Base-by-base conservation (phyloP, 2,329 filamentous ascomycete species). In the Ophiostoma angusticollis region DNA sequence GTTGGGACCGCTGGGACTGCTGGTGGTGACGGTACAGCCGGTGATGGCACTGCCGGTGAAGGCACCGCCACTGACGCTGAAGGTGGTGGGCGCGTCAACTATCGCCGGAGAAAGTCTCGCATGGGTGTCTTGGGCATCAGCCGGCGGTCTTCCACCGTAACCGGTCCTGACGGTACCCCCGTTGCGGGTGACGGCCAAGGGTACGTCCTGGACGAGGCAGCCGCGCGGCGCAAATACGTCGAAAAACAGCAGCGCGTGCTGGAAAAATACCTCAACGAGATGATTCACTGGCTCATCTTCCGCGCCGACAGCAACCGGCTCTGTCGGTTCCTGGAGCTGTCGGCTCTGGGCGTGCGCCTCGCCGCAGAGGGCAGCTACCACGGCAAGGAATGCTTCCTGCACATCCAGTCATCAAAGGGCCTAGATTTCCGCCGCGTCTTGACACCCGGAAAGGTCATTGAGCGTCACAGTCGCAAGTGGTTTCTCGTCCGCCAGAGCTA, bases 401-500 rank as follows among this genome's bases (percentile, higher is more conserved):
- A 93, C 49, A 94, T 98, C 47, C 84, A 93, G 51, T 93, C 85
- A 6, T 80, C 82, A 13, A 93, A 93, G 54, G 87, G 86, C 3
- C 68, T 93, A 18, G 85, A 93, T 58, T 86, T 89, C 52, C 74
- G 86, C 45, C 80, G 80, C 48, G 80, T 87, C 24, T 66, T 91
- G 54, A 86, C 79, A 3, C 84, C 85, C 0, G 69, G 74, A 37
- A 78, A 86, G 51, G 71, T 94, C 46, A 83, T 86, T 53, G 76
- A 78, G 37, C 75, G 86, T 11, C 87, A 95, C 59, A 81, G 77
- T 44, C 84, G 86, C 14, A 95, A 95, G 58, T 98, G 91, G 91
- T 98, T 98, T 56, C 67, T 96, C 16, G 86, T 98, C n/a, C 72
- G 91, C 37, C 87, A 96, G 59, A 96, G 86, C 62, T 98, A 98